Base-by-base conservation (phyloP, 169 alveolate genomes). In the Babesia bovis region DNA sequence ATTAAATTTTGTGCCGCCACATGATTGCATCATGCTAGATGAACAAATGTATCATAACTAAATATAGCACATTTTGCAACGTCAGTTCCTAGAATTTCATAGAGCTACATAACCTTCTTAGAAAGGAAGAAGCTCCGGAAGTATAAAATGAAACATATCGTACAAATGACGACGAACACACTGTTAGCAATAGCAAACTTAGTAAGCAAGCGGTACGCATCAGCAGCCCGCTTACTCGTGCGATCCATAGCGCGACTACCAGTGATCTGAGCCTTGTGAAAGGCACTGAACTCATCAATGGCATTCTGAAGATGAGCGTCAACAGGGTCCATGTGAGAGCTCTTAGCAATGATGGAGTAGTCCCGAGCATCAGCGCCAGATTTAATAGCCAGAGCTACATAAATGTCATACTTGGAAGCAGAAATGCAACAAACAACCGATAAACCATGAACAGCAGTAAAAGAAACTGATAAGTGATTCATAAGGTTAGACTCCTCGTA, bases 281-380 rank as follows among this genome's bases (percentile, higher is more conserved):
- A 81, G 5, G 79, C 78, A 21, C 67, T 42, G 38, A 81, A 66
- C 59, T 69, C 88, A 52, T 81, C 88, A 42, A 70, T 86, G 17
- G 70, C 88, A 57, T 66, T 81, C 30, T 81, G 83, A 41, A 81
- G 26, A 35, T 67, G 63, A 3, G 79, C 78, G n/a, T 81, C 88
- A 35, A 71, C 84, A 5, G 88, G 84, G 40, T 69, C 83, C 21
- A 81, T 41, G 44, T 81, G 88, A 3, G 84, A 25, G 41, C 84
- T 81, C 52, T 81, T 81, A 25, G 88, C 88, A 52, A 81, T 69
- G 36, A 81, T 81, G 17, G 84, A 70, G 61, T 81, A 81, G 63
- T 81, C 88, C 40, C 88, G 41, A 0, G 88, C 88, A 30, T 81
- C 88, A 9, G 88, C 81, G 3, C 88, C 88, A 28, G 67, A 63